Conservation (phyloP, 2,329 filamentous ascomycete species). For the Hymenoscyphus salicellus region DNA sequence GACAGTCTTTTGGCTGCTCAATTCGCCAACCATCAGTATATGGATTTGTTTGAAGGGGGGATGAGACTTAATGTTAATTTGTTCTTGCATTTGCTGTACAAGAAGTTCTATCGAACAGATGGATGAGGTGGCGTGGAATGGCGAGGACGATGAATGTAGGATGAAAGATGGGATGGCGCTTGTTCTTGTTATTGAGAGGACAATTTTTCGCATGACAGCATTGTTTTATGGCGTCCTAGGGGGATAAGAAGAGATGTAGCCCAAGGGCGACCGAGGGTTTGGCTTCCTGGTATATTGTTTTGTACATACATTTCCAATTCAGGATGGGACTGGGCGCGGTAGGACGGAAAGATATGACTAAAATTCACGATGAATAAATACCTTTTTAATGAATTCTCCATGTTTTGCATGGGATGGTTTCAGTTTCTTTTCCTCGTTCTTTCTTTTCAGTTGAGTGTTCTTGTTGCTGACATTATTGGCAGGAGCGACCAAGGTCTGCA, state of each 20-base stretch:
- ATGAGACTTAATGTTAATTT: slow-evolving; percentile 94
- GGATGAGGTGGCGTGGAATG: slow-evolving; percentile 15
- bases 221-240: slow-evolving; percentile 2
- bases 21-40: slow-evolving; percentile 94
- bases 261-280: neutral
- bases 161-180: neutral
- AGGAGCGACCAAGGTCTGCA: neutral
- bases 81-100: slow-evolving; percentile 93
- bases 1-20: slow-evolving; percentile 95
- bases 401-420: neutral
- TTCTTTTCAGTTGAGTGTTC: neutral
- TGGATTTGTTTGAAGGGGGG: slow-evolving; percentile 84
- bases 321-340: neutral
- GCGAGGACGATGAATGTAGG: neutral
- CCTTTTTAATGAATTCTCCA: neutral
- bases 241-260: neutral
- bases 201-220: slow-evolving; percentile 2
- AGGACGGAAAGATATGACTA: neutral
- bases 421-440: neutral
- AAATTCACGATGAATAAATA: neutral
- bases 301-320: slow-evolving; percentile 9
- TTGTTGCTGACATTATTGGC: neutral
- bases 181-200: slow-evolving; percentile 3
- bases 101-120: slow-evolving; percentile 89
- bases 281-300: slow-evolving; percentile 5